Evolutionary conservation across 441 rosid genomes (phyloP).

Genomic region (Arabidopsis lyrata): DNA sequence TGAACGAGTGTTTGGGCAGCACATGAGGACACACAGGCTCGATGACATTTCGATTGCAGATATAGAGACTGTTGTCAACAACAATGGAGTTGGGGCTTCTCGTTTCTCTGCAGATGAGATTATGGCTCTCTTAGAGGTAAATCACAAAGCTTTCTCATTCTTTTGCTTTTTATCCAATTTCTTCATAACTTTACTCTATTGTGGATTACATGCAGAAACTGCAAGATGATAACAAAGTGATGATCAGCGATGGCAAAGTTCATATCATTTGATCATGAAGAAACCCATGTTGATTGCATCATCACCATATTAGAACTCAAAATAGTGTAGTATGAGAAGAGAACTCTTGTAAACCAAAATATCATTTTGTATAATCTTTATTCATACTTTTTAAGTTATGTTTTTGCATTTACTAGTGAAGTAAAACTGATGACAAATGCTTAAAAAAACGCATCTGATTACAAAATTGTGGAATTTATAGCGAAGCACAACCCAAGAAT

Average conservation of each 20-base stretch:
- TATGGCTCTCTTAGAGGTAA: conserved; percentile 75
- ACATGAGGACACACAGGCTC: conserved; percentile 76
- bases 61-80: conserved; percentile 69
- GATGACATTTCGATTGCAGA: conserved; percentile 76
- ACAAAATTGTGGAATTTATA: background rate
- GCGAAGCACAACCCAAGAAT: background rate
- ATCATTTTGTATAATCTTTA: background rate
- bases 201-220: conserved; percentile 66
- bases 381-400: background rate
- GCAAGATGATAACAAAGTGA: conserved; percentile 91
- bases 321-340: background rate
- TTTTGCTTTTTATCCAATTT: background rate
- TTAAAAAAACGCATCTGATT: background rate
- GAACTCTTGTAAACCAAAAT: background rate
- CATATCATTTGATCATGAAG: conserved; percentile 68
- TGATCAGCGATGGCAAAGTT: conserved; percentile 82
- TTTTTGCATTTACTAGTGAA: background rate
- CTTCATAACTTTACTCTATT: background rate
- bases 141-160: conserved; percentile 1
- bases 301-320: background rate
- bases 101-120: conserved; percentile 74
- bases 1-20: conserved; percentile 75
- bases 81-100: conserved; percentile 49
- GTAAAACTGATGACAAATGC: background rate
- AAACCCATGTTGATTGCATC: background rate